These are phyloP conservation scores for Parascedosporium putredinis DNA, from an alignment of 2,329 filamentous ascomycete species.

Conservation along the genomic window DNA sequence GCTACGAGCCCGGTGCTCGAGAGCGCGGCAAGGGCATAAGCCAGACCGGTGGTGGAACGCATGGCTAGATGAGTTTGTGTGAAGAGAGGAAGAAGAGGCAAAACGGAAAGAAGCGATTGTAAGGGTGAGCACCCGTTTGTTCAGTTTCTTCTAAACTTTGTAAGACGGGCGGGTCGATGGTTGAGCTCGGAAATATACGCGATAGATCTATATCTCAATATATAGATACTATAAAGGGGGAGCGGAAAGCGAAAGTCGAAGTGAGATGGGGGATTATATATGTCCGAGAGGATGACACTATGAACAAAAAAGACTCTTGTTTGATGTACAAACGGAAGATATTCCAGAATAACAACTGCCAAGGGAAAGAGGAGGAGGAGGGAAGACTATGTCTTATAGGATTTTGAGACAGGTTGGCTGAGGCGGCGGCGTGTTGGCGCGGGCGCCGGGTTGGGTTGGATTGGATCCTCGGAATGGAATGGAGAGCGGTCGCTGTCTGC, in stretches of 20 bases:
- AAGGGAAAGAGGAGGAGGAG: background rate
- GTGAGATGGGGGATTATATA: background rate
- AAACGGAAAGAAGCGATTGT: background rate
- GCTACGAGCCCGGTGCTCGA: conserved; percentile 37
- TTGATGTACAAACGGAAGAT: background rate
- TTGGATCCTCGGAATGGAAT: background rate
- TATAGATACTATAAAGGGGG: too few species aligned
- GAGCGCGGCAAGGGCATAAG: conserved; percentile 22
- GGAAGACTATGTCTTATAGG: background rate
- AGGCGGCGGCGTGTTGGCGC: background rate
- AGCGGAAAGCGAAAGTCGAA: background rate
- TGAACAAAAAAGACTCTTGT: background rate
- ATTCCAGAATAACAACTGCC: background rate
- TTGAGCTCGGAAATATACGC: too few species aligned
- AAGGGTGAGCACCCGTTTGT: too few species aligned
- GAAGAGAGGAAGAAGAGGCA: too few species aligned
- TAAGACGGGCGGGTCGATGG: too few species aligned
- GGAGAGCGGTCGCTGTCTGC: too few species aligned
- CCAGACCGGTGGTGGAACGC: conserved; percentile 36
- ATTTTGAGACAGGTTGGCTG: background rate
- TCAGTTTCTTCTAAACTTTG: too few species aligned
- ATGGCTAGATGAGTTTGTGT: conserved; percentile 2
- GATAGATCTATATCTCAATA: too few species aligned
- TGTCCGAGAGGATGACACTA: background rate
- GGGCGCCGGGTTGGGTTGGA: background rate